These are phyloP conservation scores for Lenwebbia sp. DNA, from an alignment of 345 rosid species.

Conservation along the genomic window DNA sequence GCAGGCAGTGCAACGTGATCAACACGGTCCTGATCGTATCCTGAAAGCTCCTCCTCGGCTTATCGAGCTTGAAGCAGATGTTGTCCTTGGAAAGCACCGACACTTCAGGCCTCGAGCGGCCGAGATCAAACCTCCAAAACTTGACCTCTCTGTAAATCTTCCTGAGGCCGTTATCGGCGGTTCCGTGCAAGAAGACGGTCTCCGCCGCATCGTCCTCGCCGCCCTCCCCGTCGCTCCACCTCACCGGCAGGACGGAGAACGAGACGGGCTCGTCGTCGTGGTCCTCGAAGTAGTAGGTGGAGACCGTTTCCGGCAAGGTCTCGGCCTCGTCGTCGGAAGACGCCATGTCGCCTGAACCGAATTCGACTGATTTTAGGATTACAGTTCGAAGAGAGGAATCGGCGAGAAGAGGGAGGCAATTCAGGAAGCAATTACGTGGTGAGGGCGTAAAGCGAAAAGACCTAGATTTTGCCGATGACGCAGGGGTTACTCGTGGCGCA, in stretches of 20 bases:
- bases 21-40: slow-evolving; percentile 39
- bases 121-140: slow-evolving; percentile 74
- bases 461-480: not conserved
- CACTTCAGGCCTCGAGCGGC: slow-evolving; percentile 35
- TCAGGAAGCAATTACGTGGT: not conserved
- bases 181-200: slow-evolving; percentile 45
- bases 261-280: slow-evolving; percentile 41
- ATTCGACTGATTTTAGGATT: not conserved
- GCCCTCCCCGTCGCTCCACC: slow-evolving; percentile 30
- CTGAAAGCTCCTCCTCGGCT: slow-evolving; percentile 71
- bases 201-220: slow-evolving; percentile 2
- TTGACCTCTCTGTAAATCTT: slow-evolving; percentile 42
- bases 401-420: not conserved
- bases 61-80: slow-evolving; percentile 53
- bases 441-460: not conserved
- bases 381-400: not conserved
- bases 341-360: slow-evolving; percentile 17
- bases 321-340: slow-evolving; percentile 76
- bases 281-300: slow-evolving; percentile 48
- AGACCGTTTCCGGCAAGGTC: slow-evolving; percentile 30
- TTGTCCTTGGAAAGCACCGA: slow-evolving; percentile 55
- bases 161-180: slow-evolving; percentile 45
- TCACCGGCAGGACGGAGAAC: slow-evolving; percentile 54
- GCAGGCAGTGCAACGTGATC: slow-evolving; percentile 48
- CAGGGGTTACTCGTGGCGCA: not conserved